Conservation (phyloP, 2,329 filamentous ascomycete species). For the Tolypocladium ovalisporum region DNA sequence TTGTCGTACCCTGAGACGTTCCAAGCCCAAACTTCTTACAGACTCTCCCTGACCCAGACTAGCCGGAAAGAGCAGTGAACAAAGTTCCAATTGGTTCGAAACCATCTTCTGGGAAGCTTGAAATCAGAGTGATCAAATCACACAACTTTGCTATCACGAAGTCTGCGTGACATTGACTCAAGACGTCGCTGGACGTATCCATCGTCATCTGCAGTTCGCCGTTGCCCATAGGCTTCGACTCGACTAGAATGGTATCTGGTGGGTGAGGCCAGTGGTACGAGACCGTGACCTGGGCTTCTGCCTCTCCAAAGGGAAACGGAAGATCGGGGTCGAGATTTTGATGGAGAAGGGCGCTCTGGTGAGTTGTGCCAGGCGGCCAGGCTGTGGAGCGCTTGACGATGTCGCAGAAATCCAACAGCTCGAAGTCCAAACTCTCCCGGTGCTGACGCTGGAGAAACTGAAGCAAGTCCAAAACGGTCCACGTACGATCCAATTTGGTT, state of each 20-base stretch:
- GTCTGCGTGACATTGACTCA: slow-evolving; percentile 1
- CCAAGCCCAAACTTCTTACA: too few relatives aligned
- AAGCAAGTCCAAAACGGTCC: slow-evolving; percentile 25
- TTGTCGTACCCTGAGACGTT: background rate
- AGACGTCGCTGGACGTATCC: slow-evolving; percentile 1
- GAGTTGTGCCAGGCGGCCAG: slow-evolving; percentile 21
- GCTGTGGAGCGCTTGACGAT: slow-evolving; percentile 13
- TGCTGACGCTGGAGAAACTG: slow-evolving; percentile 29
- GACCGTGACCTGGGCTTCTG: slow-evolving; percentile 4
- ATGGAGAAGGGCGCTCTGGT: slow-evolving; percentile 28
- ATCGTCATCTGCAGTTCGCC: slow-evolving; percentile 2
- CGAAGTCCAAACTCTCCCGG: slow-evolving; percentile 13
- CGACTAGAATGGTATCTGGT: slow-evolving; percentile 4
- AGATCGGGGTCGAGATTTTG: slow-evolving; percentile 48
- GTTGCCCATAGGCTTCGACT: slow-evolving; percentile 1
- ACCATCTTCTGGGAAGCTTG: background rate
- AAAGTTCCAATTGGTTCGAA: background rate
- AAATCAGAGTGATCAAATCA: background rate
- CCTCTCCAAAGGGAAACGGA: slow-evolving; percentile 25
- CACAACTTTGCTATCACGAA: background rate
- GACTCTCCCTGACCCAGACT: background rate
- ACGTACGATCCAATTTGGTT: slow-evolving; percentile 18
- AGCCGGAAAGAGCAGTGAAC: background rate
- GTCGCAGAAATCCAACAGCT: slow-evolving; percentile 12
- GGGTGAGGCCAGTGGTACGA: slow-evolving; percentile 5